These are phyloP conservation scores for Pyricularia sp. DNA, from an alignment of 2,329 filamentous ascomycete species.

Conservation along the genomic window DNA sequence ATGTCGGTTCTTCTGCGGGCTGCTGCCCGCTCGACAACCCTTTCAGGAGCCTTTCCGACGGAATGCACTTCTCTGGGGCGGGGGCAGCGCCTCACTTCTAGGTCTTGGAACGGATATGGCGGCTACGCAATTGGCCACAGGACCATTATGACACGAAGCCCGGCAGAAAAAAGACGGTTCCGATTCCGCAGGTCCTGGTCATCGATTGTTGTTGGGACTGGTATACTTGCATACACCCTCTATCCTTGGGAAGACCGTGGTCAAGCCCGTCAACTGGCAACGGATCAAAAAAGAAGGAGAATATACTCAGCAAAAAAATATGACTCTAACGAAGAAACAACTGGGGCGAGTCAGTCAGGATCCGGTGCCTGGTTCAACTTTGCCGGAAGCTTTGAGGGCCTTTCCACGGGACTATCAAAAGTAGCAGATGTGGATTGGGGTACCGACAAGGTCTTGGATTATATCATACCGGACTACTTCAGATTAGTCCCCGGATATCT, in stretches of 20 bases:
- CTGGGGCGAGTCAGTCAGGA: background rate
- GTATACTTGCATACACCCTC: constrained; percentile 27
- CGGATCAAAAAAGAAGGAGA: background rate
- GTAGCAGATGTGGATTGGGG: constrained; percentile 47
- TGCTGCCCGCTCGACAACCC: background rate
- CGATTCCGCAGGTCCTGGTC: background rate
- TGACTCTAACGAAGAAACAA: background rate
- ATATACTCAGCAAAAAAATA: background rate
- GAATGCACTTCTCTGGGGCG: background rate
- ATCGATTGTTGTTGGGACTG: constrained; percentile 19
- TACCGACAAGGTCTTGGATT: constrained; percentile 53
- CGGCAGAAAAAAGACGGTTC: background rate
- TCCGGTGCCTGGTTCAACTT: constrained; percentile 38
- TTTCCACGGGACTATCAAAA: constrained; percentile 32
- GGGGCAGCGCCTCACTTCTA: background rate
- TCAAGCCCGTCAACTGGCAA: background rate
- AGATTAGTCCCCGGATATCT: constrained; percentile 66
- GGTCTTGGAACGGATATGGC: background rate
- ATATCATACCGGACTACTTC: constrained; percentile 77
- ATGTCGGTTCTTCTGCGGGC: background rate
- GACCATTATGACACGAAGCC: background rate
- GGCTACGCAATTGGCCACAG: background rate
- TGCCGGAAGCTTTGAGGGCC: constrained; percentile 33
- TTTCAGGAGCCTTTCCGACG: background rate
- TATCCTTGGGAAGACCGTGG: constrained; percentile 26